Conservation (phyloP, 495 filamentous ascomycete species). For the Neurospora africana region DNA sequence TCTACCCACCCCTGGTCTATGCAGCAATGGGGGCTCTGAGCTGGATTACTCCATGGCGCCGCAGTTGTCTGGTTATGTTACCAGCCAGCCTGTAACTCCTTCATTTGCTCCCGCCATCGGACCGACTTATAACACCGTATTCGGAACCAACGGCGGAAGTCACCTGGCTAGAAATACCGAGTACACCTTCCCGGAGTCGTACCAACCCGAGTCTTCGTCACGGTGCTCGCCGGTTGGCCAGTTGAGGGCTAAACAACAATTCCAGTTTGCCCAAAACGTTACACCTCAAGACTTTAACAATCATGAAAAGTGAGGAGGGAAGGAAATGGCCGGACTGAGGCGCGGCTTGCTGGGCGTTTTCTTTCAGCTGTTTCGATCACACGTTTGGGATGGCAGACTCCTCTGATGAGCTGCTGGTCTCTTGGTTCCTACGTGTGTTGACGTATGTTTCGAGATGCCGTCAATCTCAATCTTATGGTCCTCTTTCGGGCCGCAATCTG, state of each 20-base stretch:
- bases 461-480: not conserved
- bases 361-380: not conserved
- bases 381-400: not conserved
- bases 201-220: constrained; percentile 29
- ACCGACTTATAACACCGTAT: constrained; percentile 23
- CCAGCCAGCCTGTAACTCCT: constrained; percentile 33
- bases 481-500: constrained; percentile 1
- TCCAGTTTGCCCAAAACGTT: constrained; percentile 40
- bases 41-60: constrained; percentile 28
- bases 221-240: constrained; percentile 30
- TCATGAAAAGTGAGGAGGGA: constrained; percentile 15
- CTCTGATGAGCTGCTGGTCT: not conserved
- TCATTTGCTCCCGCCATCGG: constrained; percentile 30
- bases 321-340: not conserved
- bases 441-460: not conserved
- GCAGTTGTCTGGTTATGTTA: constrained; percentile 29
- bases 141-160: constrained; percentile 8
- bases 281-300: constrained; percentile 35
- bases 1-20: constrained; percentile 32
- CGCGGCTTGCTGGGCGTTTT: not conserved
- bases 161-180: constrained; percentile 23
- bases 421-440: not conserved
- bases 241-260: constrained; percentile 28
- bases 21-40: constrained; percentile 31
- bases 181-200: constrained; percentile 33